Evolutionary conservation across 176 grass and related monocot species (phyloP).

Genomic region (Phoenix dactylifera): DNA sequence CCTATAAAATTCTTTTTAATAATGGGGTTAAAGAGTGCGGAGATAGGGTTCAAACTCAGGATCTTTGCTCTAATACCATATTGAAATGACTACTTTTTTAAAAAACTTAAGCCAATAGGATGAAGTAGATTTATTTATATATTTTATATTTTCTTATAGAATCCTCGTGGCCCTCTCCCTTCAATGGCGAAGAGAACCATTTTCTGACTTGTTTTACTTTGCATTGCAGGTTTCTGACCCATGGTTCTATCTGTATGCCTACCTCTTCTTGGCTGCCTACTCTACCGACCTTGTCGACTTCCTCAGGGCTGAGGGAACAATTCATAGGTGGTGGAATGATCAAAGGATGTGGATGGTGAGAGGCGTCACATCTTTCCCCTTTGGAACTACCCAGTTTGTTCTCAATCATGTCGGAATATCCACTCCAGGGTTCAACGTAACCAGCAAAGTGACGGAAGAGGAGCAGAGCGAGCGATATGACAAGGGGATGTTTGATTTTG

Average conservation of each 20-base stretch:
- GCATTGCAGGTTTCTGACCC: constrained; percentile 24
- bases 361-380: constrained; percentile 17
- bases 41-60: no score
- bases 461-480: constrained; percentile 21
- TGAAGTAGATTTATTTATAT: no score
- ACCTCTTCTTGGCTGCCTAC: constrained; percentile 36
- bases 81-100: no score
- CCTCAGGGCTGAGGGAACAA: constrained; percentile 2
- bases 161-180: no score
- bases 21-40: no score
- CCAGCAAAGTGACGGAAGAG: constrained; percentile 38
- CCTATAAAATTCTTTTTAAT: no score
- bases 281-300: constrained; percentile 29
- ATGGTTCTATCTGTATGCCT: constrained; percentile 41
- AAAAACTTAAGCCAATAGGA: no score
- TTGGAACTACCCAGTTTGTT: constrained; percentile 11
- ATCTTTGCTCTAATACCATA: no score
- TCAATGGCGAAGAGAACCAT: no score
- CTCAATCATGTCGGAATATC: constrained; percentile 12
- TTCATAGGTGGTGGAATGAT: constrained; percentile 19
- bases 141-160: no score
- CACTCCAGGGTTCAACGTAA: constrained; percentile 16
- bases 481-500: constrained; percentile 20
- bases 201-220: not conserved
- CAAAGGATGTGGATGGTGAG: constrained; percentile 24